A percentile compares a stretch with the other conserved stretches of the same genome.
These are phyloP conservation scores for Blastomyces percursus DNA, from an alignment of 2,329 filamentous ascomycete genomes.

Conservation along the genomic window DNA sequence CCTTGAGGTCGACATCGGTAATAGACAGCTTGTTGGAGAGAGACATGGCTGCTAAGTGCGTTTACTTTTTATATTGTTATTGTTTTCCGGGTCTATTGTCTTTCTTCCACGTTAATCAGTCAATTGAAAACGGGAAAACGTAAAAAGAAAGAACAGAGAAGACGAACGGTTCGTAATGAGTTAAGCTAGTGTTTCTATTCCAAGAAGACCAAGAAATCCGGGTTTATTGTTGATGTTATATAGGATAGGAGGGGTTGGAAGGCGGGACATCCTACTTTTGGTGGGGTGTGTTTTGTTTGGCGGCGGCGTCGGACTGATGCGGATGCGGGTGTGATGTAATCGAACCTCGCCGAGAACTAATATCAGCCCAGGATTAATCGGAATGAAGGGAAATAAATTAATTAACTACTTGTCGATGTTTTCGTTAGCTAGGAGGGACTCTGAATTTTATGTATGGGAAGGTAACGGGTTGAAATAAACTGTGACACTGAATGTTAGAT, in stretches of 20 bases:
- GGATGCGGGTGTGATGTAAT: not conserved
- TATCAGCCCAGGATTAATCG: not conserved
- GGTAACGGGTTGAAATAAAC: no score
- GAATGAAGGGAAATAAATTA: not conserved
- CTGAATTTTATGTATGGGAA: no score
- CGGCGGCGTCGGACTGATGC: not conserved
- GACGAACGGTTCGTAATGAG: not conserved
- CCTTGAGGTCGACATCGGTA: constrained; percentile 91
- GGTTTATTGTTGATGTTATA: not conserved
- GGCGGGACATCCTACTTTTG: not conserved
- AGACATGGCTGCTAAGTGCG: constrained; percentile 57
- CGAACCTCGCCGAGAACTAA: not conserved
- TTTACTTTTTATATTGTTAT: not conserved
- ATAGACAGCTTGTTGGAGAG: constrained; percentile 97
- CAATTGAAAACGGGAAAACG: not conserved
- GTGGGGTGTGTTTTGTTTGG: not conserved
- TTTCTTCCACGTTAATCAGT: not conserved
- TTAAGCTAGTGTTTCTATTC: no score
- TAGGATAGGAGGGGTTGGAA: not conserved
- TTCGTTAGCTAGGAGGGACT: not conserved
- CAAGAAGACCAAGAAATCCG: not conserved
- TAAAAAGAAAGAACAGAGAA: not conserved
- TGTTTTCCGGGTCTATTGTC: not conserved
- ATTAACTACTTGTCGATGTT: not conserved
- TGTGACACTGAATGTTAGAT: not conserved